These are phyloP conservation scores for Apiotrichum veenhuisii DNA, from an alignment of 1,284 basidiomycete genomes.

Conservation along the genomic window DNA sequence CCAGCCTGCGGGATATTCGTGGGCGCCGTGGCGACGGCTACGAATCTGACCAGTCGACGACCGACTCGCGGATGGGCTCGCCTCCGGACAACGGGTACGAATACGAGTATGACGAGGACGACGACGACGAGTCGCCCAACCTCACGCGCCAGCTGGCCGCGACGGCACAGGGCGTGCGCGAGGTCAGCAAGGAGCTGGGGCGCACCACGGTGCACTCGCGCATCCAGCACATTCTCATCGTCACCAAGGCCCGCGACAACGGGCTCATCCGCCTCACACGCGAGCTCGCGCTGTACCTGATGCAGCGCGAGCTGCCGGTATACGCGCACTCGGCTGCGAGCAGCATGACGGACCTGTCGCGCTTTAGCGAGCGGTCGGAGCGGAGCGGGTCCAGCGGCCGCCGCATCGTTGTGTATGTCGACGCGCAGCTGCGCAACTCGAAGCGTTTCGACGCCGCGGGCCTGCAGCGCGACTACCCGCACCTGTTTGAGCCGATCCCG, in stretches of 20 bases:
- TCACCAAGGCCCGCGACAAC: slow-evolving; percentile 98
- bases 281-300: slow-evolving; percentile 90
- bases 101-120: slow-evolving; percentile 31
- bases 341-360: slow-evolving; percentile 30
- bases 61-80: slow-evolving; percentile 18
- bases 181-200: slow-evolving; percentile 99
- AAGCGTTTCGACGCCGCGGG: slow-evolving; percentile 92
- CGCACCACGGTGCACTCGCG: slow-evolving; percentile 86
- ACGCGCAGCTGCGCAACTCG: slow-evolving; percentile 84
- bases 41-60: slow-evolving; percentile 33
- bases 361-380: not conserved
- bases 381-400: slow-evolving; percentile 1
- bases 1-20: not conserved
- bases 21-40: slow-evolving; percentile 26
- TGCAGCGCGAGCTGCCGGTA: slow-evolving; percentile 60
- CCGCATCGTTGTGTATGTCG: slow-evolving; percentile 65
- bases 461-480: slow-evolving; percentile 78
- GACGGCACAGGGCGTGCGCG: slow-evolving; percentile 92
- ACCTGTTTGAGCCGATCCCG: slow-evolving; percentile 70
- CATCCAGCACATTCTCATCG: slow-evolving; percentile 89
- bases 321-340: slow-evolving; percentile 40
- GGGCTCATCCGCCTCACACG: slow-evolving; percentile 90
- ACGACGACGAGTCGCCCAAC: slow-evolving; percentile 61
- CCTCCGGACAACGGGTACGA: slow-evolving; percentile 3
- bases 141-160: slow-evolving; percentile 91